A percentile compares a stretch with the other conserved stretches of the same genome.
phyloP scores from a whole-genome alignment of 306 rosid species.

The Inga leiocalycina region DNA sequence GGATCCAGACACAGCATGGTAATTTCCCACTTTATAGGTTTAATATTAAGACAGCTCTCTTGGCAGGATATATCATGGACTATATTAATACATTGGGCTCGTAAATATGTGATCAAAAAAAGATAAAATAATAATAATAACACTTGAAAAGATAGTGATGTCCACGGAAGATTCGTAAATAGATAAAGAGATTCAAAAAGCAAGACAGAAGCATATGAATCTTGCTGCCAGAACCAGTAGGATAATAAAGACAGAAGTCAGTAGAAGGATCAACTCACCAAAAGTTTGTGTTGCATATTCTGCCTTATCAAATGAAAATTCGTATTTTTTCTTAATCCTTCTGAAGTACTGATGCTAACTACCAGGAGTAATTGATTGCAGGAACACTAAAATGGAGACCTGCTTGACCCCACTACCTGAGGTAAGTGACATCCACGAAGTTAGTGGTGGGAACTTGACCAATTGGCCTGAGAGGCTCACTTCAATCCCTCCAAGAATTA shows the following conservation, averaged over 20 bases:
- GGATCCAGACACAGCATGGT: constrained; percentile 87
- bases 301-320: constrained; percentile 31
- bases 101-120: neutral
- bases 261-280: neutral
- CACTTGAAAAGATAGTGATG: neutral
- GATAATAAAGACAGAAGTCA: constrained; percentile 44
- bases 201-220: constrained; percentile 25
- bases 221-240: constrained; percentile 66
- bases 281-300: constrained; percentile 15
- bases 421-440: too few relatives aligned
- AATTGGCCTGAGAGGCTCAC: constrained; percentile 86
- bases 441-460: constrained; percentile 28
- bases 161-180: neutral
- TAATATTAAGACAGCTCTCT: neutral
- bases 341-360: constrained; percentile 1
- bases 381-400: constrained; percentile 85
- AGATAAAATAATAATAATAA: neutral
- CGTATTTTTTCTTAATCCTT: neutral
- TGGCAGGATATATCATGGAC: neutral
- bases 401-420: constrained; percentile 90
- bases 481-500: constrained; percentile 84
- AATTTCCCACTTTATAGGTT: constrained; percentile 26
- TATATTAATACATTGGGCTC: neutral
- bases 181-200: constrained; percentile 1
- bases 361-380: constrained; percentile 19